Evolutionary conservation across 2,329 filamentous ascomycete genomes (phyloP), one percentile per base, ranked within the genome.

Genomic region (Phyllosticta citribraziliensis): DNA sequence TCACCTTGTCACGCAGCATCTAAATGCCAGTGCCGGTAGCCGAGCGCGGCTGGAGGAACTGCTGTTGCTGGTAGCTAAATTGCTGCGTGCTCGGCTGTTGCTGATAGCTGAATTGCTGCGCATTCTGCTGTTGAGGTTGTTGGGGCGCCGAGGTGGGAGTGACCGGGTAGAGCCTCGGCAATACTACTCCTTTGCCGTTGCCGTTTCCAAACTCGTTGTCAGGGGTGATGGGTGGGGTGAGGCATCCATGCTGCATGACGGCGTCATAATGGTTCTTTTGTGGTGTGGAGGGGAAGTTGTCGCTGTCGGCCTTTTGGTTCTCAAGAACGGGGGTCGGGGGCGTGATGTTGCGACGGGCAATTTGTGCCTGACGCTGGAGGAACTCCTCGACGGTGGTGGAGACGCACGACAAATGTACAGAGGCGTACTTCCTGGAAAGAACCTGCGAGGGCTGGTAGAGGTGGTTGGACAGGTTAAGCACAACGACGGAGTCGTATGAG

Each of bases 221-320:
- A 4, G 90, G 90, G 0, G 90, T 94, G 71, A 94, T 93, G 1
- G 90, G 90, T 25, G 90, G 90, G 17, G 90, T 94, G 66, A 92
- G 82, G 74, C 91, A 91, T 62, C 89, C 90, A 66, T 90, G 83
- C 47, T 85, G 84, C 65, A 85, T 81, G 57, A 80, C 79, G 58
- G 83, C 77, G 57, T 82, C 79, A 65, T 85, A 86, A 63, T 86
- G 84, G 56, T 82, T 83, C 78, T 93, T 93, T 70, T 90, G 86
- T 14, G 90, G 90, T 17, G 90, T 94, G 75, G 85, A 88, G 70
- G 88, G 90, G 65, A 82, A 79, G 50, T 78, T 64, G 35, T 72
- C 72, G 35, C 68, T 64, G 24, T 67, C 64, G 9, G 72, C 76
- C 74, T 84, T 83, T 55, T 77, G 72, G 56, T 78, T 74, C 62